Evolutionary conservation across 345 rosid genomes (phyloP), one percentile per base, ranked within the genome.

Genomic region (Gossypium sturtianum): DNA sequence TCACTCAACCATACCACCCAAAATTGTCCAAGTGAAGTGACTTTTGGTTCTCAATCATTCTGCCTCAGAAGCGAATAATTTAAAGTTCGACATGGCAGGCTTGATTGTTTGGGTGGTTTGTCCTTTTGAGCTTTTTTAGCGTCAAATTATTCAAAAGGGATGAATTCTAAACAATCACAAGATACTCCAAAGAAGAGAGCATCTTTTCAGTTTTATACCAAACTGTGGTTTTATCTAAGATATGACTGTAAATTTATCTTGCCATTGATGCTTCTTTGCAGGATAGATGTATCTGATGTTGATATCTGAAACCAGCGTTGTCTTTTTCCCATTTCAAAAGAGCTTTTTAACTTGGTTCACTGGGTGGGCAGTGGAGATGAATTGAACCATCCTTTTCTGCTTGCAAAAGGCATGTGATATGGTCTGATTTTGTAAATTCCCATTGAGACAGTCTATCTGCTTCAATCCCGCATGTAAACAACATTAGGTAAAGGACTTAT

Each of bases 241-340:
- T 48, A 29, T 27, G 19, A 61, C 15, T 61, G 19, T 15, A 74
- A 20, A 45, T 27, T 74, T 48, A 19, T n/a, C 70, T 49, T 3
- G 47, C 57, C 44, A 20, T 19, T 15, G 56, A 52, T 47, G 45
- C 59, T 49, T 69, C 17, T 59, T 69, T 69, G 73, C 60, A 69
- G 73, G 73, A 52, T 45, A 0, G 16, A n/a, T 4, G 61, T 53
- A 29, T 19, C 13, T 2, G 73, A 69, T 52, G 13, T 15, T 29
- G 25, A 70, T n/a, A 29, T 27, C 47, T 6, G 25, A 52, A 70
- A 70, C 17, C 47, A 29, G 58, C 72, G 16, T 27, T 27, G 16
- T 0, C n/a, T 9, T 52, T 51, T 11, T 4, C 23, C 23, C 60
- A 9, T 27, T 69, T 52, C 45, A 29, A 29, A 63, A 52, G 45